phyloP scores from a whole-genome alignment of 345 rosid species.

The Arabis hirsuta region DNA sequence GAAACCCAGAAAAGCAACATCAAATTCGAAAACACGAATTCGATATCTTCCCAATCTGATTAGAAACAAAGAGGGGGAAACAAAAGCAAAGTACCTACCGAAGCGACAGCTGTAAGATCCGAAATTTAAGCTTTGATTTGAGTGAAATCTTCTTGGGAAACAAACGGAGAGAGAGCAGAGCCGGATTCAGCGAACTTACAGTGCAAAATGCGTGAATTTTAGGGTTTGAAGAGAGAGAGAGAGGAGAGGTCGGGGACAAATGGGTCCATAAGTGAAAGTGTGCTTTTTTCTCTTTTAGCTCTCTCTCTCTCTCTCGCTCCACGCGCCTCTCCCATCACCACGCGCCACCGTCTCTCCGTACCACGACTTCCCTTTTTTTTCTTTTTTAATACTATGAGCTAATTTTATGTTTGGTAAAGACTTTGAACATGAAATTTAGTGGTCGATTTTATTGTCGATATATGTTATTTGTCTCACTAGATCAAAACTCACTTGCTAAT shows the following conservation, averaged over 20 bases:
- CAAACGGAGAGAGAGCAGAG: conserved; percentile 17
- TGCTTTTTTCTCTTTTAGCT: conserved; percentile 2
- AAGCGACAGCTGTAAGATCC: conserved; percentile 56
- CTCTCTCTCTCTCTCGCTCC: neutral
- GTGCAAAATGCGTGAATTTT: conserved; percentile 38
- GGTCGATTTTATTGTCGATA: neutral
- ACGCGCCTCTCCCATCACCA: conserved; percentile 37
- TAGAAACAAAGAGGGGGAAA: neutral
- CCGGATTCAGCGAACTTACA: conserved; percentile 38
- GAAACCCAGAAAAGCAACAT: neutral
- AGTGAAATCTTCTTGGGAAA: conserved; percentile 43
- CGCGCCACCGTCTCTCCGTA: conserved; percentile 47
- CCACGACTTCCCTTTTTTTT: conserved; percentile 1
- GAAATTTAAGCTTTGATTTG: conserved; percentile 36
- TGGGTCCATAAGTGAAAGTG: conserved; percentile 38
- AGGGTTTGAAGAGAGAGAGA: conserved; percentile 37
- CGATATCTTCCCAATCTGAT: neutral
- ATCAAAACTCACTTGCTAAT: too few species aligned
- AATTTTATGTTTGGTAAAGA: neutral
- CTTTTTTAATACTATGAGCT: too few species aligned
- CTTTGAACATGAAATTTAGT: too few species aligned
- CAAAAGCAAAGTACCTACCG: conserved; percentile 30
- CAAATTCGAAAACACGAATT: conserved; percentile 8
- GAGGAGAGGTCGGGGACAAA: conserved; percentile 30
- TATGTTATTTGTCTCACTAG: neutral